Evolutionary conservation across 306 rosid genomes (phyloP), one percentile per base, ranked within the genome.

Genomic region (Trichosanthes truncata): DNA sequence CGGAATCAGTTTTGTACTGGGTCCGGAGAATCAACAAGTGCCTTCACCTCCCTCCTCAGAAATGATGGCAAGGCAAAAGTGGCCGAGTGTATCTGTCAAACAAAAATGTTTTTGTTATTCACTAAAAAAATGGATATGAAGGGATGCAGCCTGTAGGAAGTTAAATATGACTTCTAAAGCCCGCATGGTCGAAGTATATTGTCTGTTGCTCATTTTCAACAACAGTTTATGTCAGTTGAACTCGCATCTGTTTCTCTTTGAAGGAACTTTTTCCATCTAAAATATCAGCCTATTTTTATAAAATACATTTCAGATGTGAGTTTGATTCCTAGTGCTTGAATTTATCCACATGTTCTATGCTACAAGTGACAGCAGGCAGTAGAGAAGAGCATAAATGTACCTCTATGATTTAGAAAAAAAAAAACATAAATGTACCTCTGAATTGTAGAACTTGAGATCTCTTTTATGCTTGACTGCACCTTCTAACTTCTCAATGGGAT

Each of bases 391-490:
- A 52, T 52, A 52, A 5, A 52, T 48, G 53, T 79, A 88, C 99
- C 92, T 95, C 88, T 29, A 13, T 2, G 49, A 45, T 45, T 45
- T 23, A 9, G 3, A 7, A 23, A 57, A 25, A 57, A 2, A 25
- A 23, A 23, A 43, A 36, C 33, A n/a, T 41, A n/a, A 41, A 41
- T 41, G 76, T 80, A 89, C 99, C 93, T 95, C 89, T 29, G 99
- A 95, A 86, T 92, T 95, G 35, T 95, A 95, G 87, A 91, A 95
- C 80, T 84, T 82, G 46, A 93, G 96, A 65, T 95, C 95, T 83
- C 96, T 88, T 82, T 74, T 83, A 73, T 90, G 90, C 56, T 87
- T 74, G 71, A 84, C 79, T 76, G 97, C 97, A 80, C 88, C 87
- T 67, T 72, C 57, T 25, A 95, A 78, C 81, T 93, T 88, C 86